phyloP scores from a whole-genome alignment of 495 filamentous ascomycete genomes.

The Aspergillus incahuasiensis region DNA sequence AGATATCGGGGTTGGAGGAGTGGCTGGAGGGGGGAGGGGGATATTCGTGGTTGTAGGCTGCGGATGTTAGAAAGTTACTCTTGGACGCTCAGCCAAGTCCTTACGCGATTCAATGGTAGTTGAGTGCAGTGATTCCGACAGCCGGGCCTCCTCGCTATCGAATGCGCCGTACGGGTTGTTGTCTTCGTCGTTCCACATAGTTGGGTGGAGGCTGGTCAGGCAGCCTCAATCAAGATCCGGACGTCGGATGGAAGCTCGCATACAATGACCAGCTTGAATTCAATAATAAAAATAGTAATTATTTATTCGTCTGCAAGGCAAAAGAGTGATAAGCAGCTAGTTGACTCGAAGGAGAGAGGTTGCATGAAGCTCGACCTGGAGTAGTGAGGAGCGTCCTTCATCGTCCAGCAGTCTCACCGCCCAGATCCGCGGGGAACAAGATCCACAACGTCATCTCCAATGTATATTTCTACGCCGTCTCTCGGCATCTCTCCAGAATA shows the following conservation, averaged over 20 bases:
- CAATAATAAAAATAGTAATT: not conserved
- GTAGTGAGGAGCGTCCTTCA: not conserved
- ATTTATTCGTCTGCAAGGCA: not conserved
- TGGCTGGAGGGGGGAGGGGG: slow-evolving; percentile 46
- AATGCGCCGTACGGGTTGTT: slow-evolving; percentile 94
- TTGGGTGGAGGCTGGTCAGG: slow-evolving; percentile 19
- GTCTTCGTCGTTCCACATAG: slow-evolving; percentile 79
- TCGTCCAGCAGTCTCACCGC: slow-evolving; percentile 9
- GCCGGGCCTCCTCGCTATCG: slow-evolving; percentile 75
- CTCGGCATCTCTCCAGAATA: not conserved
- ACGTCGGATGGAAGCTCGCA: slow-evolving; percentile 1
- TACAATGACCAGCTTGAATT: not conserved
- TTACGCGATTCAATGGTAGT: slow-evolving; percentile 53
- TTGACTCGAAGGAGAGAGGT: not conserved
- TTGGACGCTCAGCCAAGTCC: slow-evolving; percentile 8
- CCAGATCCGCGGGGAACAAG: slow-evolving; percentile 9
- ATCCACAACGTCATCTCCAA: not conserved
- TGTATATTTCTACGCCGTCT: no score
- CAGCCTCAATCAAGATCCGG: slow-evolving; percentile 15
- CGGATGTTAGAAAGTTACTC: slow-evolving; percentile 17
- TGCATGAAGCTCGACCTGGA: not conserved
- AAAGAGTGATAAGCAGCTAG: not conserved
- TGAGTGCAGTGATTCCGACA: slow-evolving; percentile 66
- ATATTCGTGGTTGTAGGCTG: slow-evolving; percentile 40
- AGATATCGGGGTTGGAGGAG: slow-evolving; percentile 47